Conservation (phyloP, 495 filamentous ascomycete species). For the Podospora sp. region DNA sequence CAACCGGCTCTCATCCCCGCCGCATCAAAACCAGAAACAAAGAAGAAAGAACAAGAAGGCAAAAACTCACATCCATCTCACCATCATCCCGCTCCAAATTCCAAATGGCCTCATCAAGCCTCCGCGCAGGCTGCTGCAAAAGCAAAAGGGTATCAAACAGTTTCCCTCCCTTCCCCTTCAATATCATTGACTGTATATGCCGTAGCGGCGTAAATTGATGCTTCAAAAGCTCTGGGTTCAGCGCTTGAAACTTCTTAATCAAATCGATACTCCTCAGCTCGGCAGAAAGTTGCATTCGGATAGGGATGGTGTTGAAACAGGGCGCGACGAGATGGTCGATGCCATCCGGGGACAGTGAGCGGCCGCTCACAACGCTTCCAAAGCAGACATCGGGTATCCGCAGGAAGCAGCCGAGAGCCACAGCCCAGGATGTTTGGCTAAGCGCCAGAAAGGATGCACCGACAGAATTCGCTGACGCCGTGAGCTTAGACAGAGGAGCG, state of each 20-base stretch:
- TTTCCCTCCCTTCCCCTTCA: slow-evolving; percentile 27
- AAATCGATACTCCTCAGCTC: slow-evolving; percentile 54
- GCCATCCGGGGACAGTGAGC: slow-evolving; percentile 62
- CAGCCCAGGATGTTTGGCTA: slow-evolving; percentile 70
- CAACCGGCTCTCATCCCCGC: no score
- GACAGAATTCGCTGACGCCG: slow-evolving; percentile 49
- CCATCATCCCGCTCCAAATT: slow-evolving; percentile 65
- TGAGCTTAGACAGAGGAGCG: slow-evolving; percentile 48
- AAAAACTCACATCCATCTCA: slow-evolving; percentile 67
- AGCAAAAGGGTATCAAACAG: slow-evolving; percentile 80
- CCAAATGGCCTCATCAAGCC: slow-evolving; percentile 65
- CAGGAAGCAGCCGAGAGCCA: slow-evolving; percentile 55
- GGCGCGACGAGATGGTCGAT: slow-evolving; percentile 76
- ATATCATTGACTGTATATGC: slow-evolving; percentile 55
- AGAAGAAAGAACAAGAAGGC: no score
- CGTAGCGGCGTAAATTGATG: slow-evolving; percentile 73
- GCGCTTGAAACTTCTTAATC: slow-evolving; percentile 53
- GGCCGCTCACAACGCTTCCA: slow-evolving; percentile 76
- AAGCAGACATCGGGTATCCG: slow-evolving; percentile 71
- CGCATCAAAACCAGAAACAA: no score
- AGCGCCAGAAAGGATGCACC: slow-evolving; percentile 64
- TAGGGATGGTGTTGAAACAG: slow-evolving; percentile 85
- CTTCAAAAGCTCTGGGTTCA: slow-evolving; percentile 59
- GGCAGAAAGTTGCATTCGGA: slow-evolving; percentile 59
- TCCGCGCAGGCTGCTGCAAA: slow-evolving; percentile 58